A percentile compares a stretch with the other conserved stretches of the same genome.
Evolutionary conservation across 2,329 filamentous ascomycete genomes (phyloP).

Genomic region (Alternaria triticina): DNA sequence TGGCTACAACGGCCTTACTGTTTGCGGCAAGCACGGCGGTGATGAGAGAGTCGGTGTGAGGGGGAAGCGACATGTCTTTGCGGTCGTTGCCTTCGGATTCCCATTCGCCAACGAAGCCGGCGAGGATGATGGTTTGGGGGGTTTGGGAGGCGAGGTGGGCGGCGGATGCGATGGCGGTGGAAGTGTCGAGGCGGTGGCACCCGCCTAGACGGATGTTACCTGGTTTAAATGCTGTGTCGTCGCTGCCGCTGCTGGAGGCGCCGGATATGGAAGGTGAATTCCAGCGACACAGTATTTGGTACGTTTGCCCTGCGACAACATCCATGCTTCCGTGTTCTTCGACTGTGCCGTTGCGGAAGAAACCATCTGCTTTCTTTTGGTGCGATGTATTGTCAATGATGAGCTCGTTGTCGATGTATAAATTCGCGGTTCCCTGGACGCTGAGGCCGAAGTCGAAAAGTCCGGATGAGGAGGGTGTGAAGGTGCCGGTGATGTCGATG

Average conservation of each 20-base stretch:
- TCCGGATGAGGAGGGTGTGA: slow-evolving; percentile 11
- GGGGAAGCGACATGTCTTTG: slow-evolving; percentile 62
- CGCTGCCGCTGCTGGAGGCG: too few species aligned
- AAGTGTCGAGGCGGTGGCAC: too few species aligned
- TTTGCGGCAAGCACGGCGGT: slow-evolving; percentile 66
- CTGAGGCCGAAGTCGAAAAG: slow-evolving; percentile 18
- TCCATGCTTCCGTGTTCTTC: too few species aligned
- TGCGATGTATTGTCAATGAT: background rate
- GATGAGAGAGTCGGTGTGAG: slow-evolving; percentile 64
- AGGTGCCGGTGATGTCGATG: background rate
- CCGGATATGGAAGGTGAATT: too few species aligned
- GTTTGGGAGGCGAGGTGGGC: too few species aligned
- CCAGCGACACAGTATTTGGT: too few species aligned
- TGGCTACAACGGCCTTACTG: slow-evolving; percentile 74
- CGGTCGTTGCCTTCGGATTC: slow-evolving; percentile 71
- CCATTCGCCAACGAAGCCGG: slow-evolving; percentile 55
- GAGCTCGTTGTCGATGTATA: slow-evolving; percentile 39
- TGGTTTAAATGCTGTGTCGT: too few species aligned
- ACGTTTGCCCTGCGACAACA: too few species aligned
- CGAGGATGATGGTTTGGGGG: background rate
- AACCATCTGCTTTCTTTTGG: too few species aligned
- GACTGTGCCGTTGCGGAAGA: too few species aligned
- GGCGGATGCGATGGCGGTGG: too few species aligned
- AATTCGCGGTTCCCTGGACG: slow-evolving; percentile 31
- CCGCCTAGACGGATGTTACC: too few species aligned